Percentiles rank a stretch among this genome's conserved stretches.
Evolutionary conservation across 2,329 filamentous ascomycete genomes (phyloP).

Genomic region (Botryosphaeria dothidea): DNA sequence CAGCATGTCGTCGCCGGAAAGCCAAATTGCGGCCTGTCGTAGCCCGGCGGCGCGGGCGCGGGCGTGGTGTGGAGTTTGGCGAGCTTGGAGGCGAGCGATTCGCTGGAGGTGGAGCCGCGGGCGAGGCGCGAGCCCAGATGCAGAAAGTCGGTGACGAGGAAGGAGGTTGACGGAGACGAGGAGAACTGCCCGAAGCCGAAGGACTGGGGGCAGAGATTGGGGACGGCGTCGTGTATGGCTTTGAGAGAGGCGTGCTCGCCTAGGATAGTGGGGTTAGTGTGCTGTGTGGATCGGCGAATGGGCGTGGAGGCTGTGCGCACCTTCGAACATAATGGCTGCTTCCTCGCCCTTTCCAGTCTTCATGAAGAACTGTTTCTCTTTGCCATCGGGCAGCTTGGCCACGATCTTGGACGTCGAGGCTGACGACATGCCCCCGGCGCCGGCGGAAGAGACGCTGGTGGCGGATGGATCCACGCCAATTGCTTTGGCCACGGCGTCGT

Average conservation of each 20-base stretch:
- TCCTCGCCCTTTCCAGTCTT: constrained; percentile 66
- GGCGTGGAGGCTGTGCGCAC: constrained; percentile 37
- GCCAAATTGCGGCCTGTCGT: constrained; percentile 68
- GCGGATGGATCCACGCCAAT: constrained; percentile 58
- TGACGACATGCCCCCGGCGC: constrained; percentile 64
- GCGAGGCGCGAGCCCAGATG: constrained; percentile 47
- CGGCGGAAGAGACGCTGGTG: constrained; percentile 61
- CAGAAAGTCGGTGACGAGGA: constrained; percentile 76
- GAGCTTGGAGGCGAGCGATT: constrained; percentile 71
- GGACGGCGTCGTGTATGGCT: constrained; percentile 71
- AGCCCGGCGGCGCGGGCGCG: constrained; percentile 64
- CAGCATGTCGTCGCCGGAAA: constrained; percentile 87
- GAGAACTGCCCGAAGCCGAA: constrained; percentile 68
- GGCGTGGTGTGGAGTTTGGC: constrained; percentile 76
- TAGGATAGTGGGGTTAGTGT: constrained; percentile 29
- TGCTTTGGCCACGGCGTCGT: constrained; percentile 63
- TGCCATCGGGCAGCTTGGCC: constrained; percentile 49
- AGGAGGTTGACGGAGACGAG: constrained; percentile 49
- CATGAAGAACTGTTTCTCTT: constrained; percentile 64
- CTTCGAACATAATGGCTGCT: constrained; percentile 69
- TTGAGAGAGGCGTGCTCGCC: constrained; percentile 85
- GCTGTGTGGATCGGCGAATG: not conserved
- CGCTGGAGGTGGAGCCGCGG: constrained; percentile 47
- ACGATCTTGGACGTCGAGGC: constrained; percentile 66
- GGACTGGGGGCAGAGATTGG: constrained; percentile 73